These are phyloP conservation scores for Penicillium palitans DNA, from an alignment of 2,329 filamentous ascomycete genomes.

Conservation along the genomic window DNA sequence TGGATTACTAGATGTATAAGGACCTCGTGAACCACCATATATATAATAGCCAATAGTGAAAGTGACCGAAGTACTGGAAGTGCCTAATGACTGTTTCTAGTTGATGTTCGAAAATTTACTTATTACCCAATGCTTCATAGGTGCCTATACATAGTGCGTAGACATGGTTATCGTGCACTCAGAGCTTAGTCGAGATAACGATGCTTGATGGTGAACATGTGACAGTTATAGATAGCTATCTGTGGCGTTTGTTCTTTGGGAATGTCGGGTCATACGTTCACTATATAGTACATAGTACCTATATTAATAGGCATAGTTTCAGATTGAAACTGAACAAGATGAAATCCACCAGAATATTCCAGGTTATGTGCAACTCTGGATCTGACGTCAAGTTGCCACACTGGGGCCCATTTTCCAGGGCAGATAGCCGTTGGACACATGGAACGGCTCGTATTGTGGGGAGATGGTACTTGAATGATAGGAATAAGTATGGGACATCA, in stretches of 20 bases:
- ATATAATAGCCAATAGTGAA: neutral
- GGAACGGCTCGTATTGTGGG: constrained; percentile 12
- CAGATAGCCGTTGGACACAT: constrained; percentile 2
- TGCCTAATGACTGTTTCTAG: neutral
- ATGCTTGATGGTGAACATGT: neutral
- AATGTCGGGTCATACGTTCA: neutral
- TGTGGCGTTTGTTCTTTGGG: neutral
- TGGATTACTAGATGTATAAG: neutral
- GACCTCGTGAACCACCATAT: neutral
- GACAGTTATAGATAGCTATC: neutral
- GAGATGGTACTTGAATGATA: neutral
- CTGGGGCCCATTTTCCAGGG: constrained; percentile 3
- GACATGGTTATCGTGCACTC: neutral
- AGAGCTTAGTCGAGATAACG: neutral
- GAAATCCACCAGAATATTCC: neutral
- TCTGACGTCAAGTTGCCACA: constrained; percentile 30
- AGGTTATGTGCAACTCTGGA: neutral
- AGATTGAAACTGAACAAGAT: neutral
- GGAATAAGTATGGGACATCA: neutral
- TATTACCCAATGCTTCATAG: neutral
- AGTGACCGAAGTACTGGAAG: neutral
- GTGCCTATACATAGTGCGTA: neutral
- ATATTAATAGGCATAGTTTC: neutral
- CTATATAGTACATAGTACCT: neutral
- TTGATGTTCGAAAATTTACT: too few relatives aligned